A percentile compares a stretch with the other conserved stretches of the same genome.
Evolutionary conservation across 1,284 basidiomycete species (phyloP).

Genomic region (Irpex sp.): DNA sequence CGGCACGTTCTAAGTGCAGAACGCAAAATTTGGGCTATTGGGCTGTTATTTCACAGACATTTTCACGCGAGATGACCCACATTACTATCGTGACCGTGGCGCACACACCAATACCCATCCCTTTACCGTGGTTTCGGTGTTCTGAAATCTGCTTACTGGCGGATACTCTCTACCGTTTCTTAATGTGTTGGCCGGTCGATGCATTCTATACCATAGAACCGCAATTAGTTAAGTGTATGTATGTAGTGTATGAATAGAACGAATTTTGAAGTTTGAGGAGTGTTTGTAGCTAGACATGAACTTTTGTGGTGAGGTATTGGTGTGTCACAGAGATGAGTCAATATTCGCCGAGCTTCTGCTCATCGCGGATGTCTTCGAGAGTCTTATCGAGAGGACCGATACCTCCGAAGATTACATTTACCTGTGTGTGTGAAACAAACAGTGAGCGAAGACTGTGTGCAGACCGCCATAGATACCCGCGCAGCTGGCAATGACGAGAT

Average conservation of each 20-base stretch:
- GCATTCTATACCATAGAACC: background rate
- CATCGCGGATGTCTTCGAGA: too few species aligned
- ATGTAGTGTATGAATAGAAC: background rate
- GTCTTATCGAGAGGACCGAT: too few species aligned
- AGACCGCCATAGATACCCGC: too few species aligned
- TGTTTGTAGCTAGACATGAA: background rate
- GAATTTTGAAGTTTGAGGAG: background rate
- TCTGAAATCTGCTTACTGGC: background rate
- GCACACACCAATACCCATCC: too few species aligned
- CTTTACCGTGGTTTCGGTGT: background rate
- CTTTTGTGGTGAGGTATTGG: background rate
- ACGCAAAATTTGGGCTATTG: background rate
- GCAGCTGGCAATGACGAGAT: too few species aligned
- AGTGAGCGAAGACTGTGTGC: too few species aligned
- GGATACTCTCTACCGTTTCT: background rate
- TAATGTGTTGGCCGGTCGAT: background rate
- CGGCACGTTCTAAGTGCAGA: slow-evolving; percentile 18
- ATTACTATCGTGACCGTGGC: too few species aligned
- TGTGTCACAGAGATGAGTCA: background rate
- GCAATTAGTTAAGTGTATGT: background rate
- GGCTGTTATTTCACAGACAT: too few species aligned
- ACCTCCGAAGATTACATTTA: too few species aligned
- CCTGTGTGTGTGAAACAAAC: too few species aligned
- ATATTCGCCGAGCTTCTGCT: background rate
- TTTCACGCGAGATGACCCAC: too few species aligned